These are phyloP conservation scores for Cryphonectria nitschkei DNA, from an alignment of 2,329 filamentous ascomycete species.

Conservation along the genomic window DNA sequence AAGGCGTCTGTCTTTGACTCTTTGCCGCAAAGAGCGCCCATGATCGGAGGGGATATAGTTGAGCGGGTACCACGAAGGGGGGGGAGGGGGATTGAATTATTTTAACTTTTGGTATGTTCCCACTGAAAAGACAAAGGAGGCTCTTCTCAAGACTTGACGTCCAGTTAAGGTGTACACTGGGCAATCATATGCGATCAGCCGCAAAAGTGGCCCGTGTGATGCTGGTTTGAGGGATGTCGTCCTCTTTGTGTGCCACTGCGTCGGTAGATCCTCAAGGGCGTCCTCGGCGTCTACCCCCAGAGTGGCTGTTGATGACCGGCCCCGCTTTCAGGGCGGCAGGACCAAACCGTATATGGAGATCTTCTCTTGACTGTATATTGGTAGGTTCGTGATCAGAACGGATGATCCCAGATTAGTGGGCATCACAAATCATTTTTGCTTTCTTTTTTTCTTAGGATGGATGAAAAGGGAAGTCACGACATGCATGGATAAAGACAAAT, in stretches of 20 bases:
- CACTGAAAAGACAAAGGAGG: too few relatives aligned
- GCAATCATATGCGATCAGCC: background rate
- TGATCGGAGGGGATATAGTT: conserved; percentile 41
- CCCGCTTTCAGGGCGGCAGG: conserved; percentile 1
- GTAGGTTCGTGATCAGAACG: background rate
- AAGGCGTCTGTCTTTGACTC: conserved; percentile 66
- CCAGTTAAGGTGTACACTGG: conserved; percentile 3
- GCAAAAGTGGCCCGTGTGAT: background rate
- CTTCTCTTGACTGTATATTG: background rate
- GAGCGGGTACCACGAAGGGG: background rate
- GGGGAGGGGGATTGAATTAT: background rate
- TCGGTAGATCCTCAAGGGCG: background rate
- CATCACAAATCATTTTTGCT: background rate
- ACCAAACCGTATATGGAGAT: background rate
- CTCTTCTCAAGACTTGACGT: background rate
- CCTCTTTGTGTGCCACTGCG: background rate
- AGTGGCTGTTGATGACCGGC: background rate
- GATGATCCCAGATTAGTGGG: background rate
- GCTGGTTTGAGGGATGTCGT: background rate
- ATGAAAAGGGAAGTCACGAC: background rate
- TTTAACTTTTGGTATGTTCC: too few relatives aligned
- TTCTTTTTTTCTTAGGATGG: background rate
- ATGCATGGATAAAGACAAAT: background rate
- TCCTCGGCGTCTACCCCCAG: background rate
- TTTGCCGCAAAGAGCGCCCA: conserved; percentile 90